Percentiles rank a stretch among this genome's conserved stretches.
Evolutionary conservation across 495 filamentous ascomycete genomes (phyloP).

Genomic region (Darksidea phi): DNA sequence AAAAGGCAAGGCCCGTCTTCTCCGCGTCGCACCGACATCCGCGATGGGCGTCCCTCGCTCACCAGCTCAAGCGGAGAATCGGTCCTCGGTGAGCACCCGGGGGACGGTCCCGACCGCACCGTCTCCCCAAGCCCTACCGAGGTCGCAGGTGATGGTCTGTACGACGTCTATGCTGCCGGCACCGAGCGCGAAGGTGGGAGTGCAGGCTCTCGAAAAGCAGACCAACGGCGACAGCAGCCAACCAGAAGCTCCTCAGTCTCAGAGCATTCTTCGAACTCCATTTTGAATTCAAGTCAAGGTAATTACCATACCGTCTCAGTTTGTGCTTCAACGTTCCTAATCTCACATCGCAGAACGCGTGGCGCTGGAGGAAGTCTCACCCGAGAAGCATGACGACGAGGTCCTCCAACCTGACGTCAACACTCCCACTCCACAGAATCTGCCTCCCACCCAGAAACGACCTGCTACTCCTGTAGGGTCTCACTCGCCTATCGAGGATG

Average conservation of each 20-base stretch:
- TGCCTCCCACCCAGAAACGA: not conserved
- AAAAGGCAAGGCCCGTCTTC: conserved; percentile 23
- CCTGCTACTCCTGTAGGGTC: not conserved
- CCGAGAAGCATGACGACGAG: not conserved
- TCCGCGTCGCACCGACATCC: not conserved
- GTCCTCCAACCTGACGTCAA: not conserved
- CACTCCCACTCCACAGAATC: not conserved
- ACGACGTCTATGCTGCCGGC: not conserved
- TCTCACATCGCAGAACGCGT: not conserved
- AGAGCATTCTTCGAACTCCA: not conserved
- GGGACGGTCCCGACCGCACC: not conserved
- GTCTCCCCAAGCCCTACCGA: not conserved
- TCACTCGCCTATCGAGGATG: not conserved
- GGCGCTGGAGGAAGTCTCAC: not conserved
- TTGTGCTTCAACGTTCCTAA: not conserved
- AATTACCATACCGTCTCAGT: conserved; percentile 1
- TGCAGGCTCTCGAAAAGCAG: not conserved
- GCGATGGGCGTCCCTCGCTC: not conserved
- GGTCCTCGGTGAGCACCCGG: not conserved
- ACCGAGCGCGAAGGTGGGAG: not conserved
- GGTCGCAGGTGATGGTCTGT: not conserved
- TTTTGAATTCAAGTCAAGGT: conserved; percentile 1
- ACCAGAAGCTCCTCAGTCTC: not conserved
- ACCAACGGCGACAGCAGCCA: not conserved
- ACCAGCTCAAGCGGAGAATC: not conserved